Evolutionary conservation across 108 stramenopile species (phyloP), one percentile per base, ranked within the genome.

Genomic region (Cyclotella atomus): DNA sequence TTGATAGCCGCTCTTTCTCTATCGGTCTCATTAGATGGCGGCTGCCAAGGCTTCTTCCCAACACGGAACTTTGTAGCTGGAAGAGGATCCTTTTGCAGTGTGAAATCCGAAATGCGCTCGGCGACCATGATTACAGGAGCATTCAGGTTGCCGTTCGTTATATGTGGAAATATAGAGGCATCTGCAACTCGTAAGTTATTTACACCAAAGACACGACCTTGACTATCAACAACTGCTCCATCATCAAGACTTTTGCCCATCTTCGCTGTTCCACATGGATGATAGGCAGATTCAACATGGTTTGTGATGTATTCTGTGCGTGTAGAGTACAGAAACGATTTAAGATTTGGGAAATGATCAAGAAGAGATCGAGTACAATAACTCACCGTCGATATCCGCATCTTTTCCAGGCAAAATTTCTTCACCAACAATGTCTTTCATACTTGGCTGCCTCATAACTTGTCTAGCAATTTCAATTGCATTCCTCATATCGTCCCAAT

Each of bases 131-230:
- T 72, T 19, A 63, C 61, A 63, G 71, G 61, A 12, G 61, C 71
- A 50, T 72, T 72, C 23, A 72, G 34, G 50, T 72, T 72, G 6
- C 61, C 60, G 10, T 62, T 63, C 21, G 71, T 62, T 32, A 63
- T 72, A 35, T 21, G 28, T 3, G 76, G 82, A 32, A 73, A 57
- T 43, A 74, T 55, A 14, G 62, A 64, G 25, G 76, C 81, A 75
- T 85, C 84, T 6, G 68, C 80, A n/a, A 85, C 65, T 19, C 84
- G 55, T 34, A 85, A 45, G 19, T 43, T 24, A 24, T 68, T 56
- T 10, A 75, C 68, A 50, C 76, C 81, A 25, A 41, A 49, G 1
- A 85, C 84, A 9, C 54, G 27, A 8, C 75, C 43, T 20, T 32
- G 17, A 14, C 38, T 50, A 34, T 85, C 77, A 16, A 85, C 76